Evolutionary conservation across 2,329 filamentous ascomycete species (phyloP), one percentile per base, ranked within the genome.

Genomic region (Alternaria arbusti): DNA sequence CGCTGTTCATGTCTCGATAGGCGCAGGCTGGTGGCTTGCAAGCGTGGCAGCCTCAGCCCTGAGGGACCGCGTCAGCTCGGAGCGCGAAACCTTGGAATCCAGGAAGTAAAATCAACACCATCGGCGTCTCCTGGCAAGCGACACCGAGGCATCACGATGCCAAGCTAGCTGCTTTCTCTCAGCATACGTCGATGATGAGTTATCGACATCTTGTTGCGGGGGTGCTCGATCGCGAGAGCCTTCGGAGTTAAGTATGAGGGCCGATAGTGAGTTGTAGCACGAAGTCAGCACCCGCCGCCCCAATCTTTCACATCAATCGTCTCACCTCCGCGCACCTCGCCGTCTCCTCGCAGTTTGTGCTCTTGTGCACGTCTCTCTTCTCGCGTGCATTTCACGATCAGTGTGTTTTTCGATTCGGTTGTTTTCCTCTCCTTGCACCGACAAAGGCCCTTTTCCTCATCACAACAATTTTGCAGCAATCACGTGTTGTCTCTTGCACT

Each of bases 91-190:
- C 28, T n/a, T 49, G 49, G 49, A 52, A n/a, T 36, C 49, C 20
- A 52, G 28, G 20, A 52, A 52, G 49, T 40, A 40, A 22, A 43
- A 52, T 40, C 36, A 62, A 52, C 46, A 54, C 54, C 58, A 43
- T 62, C 36, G 54, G 47, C 43, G n/a, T 15, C 22, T 51, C 13
- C 20, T 45, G 9, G n/a, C n/a, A n/a, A n/a, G n/a, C n/a, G n/a
- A n/a, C n/a, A 36, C 58, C 58, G 44, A 50, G 15, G 25, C n/a
- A 49, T 59, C 40, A 40, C 43, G 3, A 49, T 11, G 17, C 40
- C 23, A 36, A 59, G 28, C 49, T 49, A 17, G 26, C 23, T 45
- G 20, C 55, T 43, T 40, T 25, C 22, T 44, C 47, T 40, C 26
- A 40, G 54, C 59, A 49, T 54, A 54, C 43, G 47, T 40, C 20